Conservation (phyloP, 2,329 filamentous ascomycete species). For the Colletotrichum musicola region DNA sequence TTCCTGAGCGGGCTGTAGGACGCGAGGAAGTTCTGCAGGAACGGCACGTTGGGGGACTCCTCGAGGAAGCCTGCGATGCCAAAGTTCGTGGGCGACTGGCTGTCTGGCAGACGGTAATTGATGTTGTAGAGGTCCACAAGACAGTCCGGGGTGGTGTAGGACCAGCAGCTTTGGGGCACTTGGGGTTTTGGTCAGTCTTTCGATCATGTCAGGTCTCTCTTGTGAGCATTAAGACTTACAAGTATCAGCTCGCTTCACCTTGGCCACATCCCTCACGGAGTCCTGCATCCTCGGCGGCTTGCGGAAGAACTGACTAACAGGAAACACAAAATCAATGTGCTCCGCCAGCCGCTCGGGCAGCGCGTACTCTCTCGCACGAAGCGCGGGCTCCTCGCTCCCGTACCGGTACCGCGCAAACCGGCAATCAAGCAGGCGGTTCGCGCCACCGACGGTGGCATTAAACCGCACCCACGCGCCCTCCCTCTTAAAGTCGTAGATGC, state of each 20-base stretch:
- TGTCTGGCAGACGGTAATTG: constrained; percentile 45
- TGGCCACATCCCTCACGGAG: constrained; percentile 39
- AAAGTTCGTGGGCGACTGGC: constrained; percentile 15
- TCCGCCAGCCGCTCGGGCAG: constrained; percentile 55
- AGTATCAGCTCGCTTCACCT: constrained; percentile 1
- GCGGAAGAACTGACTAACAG: constrained; percentile 61
- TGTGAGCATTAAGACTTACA: not conserved
- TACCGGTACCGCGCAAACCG: constrained; percentile 58
- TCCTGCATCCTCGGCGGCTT: constrained; percentile 51
- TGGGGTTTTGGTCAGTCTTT: not conserved
- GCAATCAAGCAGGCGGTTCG: constrained; percentile 56
- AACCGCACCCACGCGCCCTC: constrained; percentile 59
- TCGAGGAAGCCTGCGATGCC: constrained; percentile 29
- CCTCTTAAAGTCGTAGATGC: constrained; percentile 48
- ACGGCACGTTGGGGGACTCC: constrained; percentile 17
- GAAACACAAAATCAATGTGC: constrained; percentile 61
- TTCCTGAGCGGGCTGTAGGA: constrained; percentile 33
- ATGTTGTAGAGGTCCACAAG: constrained; percentile 62
- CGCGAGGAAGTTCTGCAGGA: constrained; percentile 19
- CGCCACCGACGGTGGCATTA: constrained; percentile 53
- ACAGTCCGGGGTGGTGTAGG: constrained; percentile 53
- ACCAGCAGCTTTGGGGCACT: constrained; percentile 26
- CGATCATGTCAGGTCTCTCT: not conserved
- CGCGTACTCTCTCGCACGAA: constrained; percentile 60
- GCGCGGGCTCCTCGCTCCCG: constrained; percentile 49